Base-by-base conservation (phyloP, 2,329 filamentous ascomycete genomes). In the Epicoccum nigrum region DNA sequence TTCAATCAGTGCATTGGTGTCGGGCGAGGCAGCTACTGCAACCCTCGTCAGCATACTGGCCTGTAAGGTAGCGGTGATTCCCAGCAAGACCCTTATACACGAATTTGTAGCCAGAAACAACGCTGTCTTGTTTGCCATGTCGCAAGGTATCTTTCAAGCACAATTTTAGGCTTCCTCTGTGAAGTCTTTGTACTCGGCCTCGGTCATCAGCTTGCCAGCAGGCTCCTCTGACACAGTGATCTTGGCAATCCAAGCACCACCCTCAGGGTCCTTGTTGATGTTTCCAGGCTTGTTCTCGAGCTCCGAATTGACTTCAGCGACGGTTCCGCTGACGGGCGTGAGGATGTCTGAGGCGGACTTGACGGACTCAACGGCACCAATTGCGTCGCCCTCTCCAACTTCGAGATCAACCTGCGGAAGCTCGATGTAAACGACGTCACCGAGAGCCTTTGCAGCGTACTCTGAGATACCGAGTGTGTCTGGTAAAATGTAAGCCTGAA, bases 321-420 rank as follows among this genome's bases (percentile, higher is more conserved):
- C 85, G 63, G 79, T 88, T 70, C 93, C 93, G 44, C 82, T 78
- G 61, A 97, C 83, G 15, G 94, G 94, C 12, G 91, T 87, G 78
- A 96, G 88, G 80, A 99, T 96, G 74, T 99, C 94, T 58, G 90
- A 93, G n/a, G 94, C 94, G 57, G 89, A 94, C 83, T 99, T 99
- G 76, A 99, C 94, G 2, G 92, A 97, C 81, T 99, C 94, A 65
- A 99, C 93, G 54, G 93, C 92, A 62, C 94, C 94, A 63, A 97
- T 89, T 59, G 88, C 82, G 71, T 97, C 93, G 67, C 92, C 92
- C 50, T 86, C 83, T 51, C 77, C 76, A 55, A 96, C 83, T 65
- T 87, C 83, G 63, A 86, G 79, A 60, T 85, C 87, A 48, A 81
- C 71, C 62, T 87, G 81, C 49, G 94, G 94, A 23, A 99, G 88